Evolutionary conservation across 192 early-diverging fungal genomes (phyloP), one percentile per base, ranked within the genome.

Genomic region (Blastocladiella britannica): DNA sequence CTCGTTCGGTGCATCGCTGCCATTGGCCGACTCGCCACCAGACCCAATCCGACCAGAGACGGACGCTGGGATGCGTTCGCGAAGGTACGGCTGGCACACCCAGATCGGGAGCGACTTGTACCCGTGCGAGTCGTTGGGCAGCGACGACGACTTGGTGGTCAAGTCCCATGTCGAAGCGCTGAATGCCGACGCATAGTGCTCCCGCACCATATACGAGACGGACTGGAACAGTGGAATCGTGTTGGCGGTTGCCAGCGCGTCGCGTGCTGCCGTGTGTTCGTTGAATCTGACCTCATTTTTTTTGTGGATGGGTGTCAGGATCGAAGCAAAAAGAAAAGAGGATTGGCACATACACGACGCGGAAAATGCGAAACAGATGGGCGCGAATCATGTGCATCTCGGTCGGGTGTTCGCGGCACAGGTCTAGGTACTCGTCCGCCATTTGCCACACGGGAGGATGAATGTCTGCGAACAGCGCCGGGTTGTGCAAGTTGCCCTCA

Each of bases 341-440:
- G n/a, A n/a, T n/a, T n/a, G n/a, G n/a, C n/a, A n/a, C n/a, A n/a
- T n/a, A n/a, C n/a, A n/a, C n/a, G 25, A 74, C 73, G 20, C 74
- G 73, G 67, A 91, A 89, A 30, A 98, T 72, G 66, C 94, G 96
- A 67, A 98, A 98, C 59, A 98, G 53, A 62, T 98, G 94, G 0
- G 74, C 89, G 24, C 88, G 81, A 25, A 88, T 85, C 62, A 70
- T 73, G 9, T 72, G 57, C n/a, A 76, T 54, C n/a, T 70, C 73
- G 4, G 89, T 88, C 28, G 71, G 83, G 62, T 71, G 59, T 5
- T 61, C 25, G 0, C 70, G 65, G 62, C 84, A 88, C 53, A 98
- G 94, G 8, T 85, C 78, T 37, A 96, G 57, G 61, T 96, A 98
- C 72, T 92, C 92, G 26, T 82, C 68, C 5, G 88, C 88, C 58